These are phyloP conservation scores for Mortierella sp. DNA, from an alignment of 371 early-diverging fungal species.

Conservation along the genomic window DNA sequence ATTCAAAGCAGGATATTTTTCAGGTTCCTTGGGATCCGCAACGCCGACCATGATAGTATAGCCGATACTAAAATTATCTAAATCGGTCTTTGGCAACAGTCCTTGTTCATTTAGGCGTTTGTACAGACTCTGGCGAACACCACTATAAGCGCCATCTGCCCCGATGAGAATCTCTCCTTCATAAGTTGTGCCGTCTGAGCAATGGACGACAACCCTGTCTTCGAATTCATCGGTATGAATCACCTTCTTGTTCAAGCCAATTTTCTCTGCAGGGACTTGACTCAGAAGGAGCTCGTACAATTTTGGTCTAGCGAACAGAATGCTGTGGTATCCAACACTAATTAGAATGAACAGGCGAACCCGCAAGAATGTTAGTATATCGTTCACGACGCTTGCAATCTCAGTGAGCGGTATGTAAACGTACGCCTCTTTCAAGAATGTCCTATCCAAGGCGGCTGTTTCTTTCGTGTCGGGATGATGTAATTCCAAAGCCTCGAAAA, in stretches of 20 bases:
- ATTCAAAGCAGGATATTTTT: slow-evolving; percentile 14
- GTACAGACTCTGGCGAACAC: slow-evolving; percentile 25
- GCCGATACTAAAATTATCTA: background rate
- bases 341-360: background rate
- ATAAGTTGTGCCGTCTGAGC: slow-evolving; percentile 14
- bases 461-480: no score
- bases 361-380: no score
- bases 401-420: no score
- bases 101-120: slow-evolving; percentile 11
- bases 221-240: slow-evolving; percentile 6
- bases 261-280: slow-evolving; percentile 19
- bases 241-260: slow-evolving; percentile 15
- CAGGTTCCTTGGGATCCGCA: background rate
- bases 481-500: no score
- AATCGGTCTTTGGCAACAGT: slow-evolving; percentile 5
- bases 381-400: no score
- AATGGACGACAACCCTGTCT: slow-evolving; percentile 9
- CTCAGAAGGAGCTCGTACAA: slow-evolving; percentile 15
- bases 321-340: background rate
- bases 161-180: slow-evolving; percentile 29
- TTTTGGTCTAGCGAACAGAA: slow-evolving; percentile 15
- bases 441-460: no score
- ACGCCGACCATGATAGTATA: slow-evolving; percentile 12
- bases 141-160: slow-evolving; percentile 30
- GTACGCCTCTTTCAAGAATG: no score